Evolutionary conservation across 179 eudicot genomes (phyloP).

Genomic region (Actinidia polygama): DNA sequence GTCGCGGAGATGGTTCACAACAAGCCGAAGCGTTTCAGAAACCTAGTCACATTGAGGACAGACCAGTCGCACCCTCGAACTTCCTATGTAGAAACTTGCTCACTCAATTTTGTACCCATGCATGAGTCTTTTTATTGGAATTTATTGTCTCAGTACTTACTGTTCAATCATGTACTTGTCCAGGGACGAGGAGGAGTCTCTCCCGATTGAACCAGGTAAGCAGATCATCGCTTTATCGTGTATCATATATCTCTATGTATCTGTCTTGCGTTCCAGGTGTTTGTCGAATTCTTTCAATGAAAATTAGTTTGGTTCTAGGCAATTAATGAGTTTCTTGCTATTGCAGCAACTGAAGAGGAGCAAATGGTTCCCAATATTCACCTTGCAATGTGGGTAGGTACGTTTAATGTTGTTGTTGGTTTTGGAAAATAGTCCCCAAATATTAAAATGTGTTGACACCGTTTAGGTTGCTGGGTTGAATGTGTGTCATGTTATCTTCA

Average conservation of each 20-base stretch:
- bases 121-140: neutral
- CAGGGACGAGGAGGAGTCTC: slow-evolving; percentile 65
- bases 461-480: too few species aligned
- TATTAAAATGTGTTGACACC: too few species aligned
- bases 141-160: neutral
- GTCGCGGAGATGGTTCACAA: slow-evolving; percentile 80
- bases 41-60: slow-evolving; percentile 46
- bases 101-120: slow-evolving; percentile 20
- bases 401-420: neutral
- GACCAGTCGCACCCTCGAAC: slow-evolving; percentile 40
- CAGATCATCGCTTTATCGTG: too few species aligned
- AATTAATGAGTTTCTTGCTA: slow-evolving; percentile 18
- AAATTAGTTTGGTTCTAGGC: neutral
- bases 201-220: slow-evolving; percentile 59
- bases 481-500: too few species aligned
- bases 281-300: slow-evolving; percentile 20
- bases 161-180: neutral
- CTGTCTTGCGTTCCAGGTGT: slow-evolving; percentile 10
- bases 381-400: slow-evolving; percentile 94
- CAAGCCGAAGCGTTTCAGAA: slow-evolving; percentile 62
- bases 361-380: slow-evolving; percentile 55
- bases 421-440: too few species aligned
- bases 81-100: neutral
- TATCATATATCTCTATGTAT: neutral
- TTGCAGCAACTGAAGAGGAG: slow-evolving; percentile 49